Evolutionary conservation across 306 rosid genomes (phyloP).

Genomic region (Cucurbita maxima): DNA sequence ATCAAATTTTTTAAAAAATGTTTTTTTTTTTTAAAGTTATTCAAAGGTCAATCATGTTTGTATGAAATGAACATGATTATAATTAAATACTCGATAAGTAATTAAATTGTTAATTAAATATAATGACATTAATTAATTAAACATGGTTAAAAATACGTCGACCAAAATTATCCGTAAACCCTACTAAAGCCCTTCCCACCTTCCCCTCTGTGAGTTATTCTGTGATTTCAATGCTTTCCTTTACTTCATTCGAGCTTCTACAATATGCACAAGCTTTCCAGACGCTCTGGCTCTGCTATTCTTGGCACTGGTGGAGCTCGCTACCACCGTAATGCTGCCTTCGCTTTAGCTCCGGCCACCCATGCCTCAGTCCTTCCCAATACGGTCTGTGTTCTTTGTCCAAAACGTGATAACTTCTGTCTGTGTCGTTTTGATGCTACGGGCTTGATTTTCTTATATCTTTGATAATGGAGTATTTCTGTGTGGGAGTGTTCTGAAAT

Average conservation of each 20-base stretch:
- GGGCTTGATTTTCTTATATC: neutral
- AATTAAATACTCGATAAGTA: too few species aligned
- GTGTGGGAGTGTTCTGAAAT: neutral
- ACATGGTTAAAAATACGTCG: neutral
- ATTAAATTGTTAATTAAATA: too few species aligned
- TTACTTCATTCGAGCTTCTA: neutral
- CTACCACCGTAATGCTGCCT: constrained; percentile 18
- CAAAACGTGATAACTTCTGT: neutral
- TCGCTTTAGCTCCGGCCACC: constrained; percentile 27
- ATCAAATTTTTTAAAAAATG: too few species aligned
- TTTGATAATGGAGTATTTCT: neutral
- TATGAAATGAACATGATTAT: too few species aligned
- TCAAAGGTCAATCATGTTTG: too few species aligned
- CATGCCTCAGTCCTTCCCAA: constrained; percentile 14
- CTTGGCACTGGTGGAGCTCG: constrained; percentile 39
- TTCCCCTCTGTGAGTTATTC: neutral
- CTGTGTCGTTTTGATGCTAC: neutral
- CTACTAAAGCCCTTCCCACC: constrained; percentile 45
- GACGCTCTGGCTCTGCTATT: constrained; percentile 46
- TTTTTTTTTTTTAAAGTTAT: too few species aligned
- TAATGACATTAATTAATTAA: too few species aligned
- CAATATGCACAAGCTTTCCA: constrained; percentile 54
- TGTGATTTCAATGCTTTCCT: neutral
- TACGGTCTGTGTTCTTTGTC: constrained; percentile 19
- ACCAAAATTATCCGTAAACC: constrained; percentile 18